A percentile compares a stretch with the other conserved stretches of the same genome.
These are phyloP conservation scores for Coleophoma eucalyptorum DNA, from an alignment of 2,329 filamentous ascomycete species.

Conservation along the genomic window DNA sequence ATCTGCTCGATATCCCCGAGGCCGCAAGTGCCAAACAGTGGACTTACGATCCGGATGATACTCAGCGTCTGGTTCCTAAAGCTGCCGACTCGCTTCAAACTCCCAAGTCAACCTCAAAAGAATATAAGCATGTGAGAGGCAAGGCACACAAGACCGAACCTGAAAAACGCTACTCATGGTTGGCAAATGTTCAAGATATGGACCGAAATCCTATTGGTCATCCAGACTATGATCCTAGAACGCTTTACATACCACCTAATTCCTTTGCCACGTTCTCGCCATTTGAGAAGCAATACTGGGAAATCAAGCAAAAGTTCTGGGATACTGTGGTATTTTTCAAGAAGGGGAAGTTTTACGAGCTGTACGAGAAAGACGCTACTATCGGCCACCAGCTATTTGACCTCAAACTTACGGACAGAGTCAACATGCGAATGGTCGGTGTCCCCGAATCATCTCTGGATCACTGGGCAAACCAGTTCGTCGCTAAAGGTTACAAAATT, in stretches of 20 bases:
- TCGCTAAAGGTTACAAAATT: constrained; percentile 97
- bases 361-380: constrained; percentile 97
- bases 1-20: constrained; percentile 52
- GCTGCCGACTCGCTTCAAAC: constrained; percentile 32
- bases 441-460: constrained; percentile 95
- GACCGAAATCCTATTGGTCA: constrained; percentile 75
- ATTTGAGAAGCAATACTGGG: constrained; percentile 99
- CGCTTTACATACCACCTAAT: constrained; percentile 80
- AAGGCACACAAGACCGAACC: constrained; percentile 82
- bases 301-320: constrained; percentile 97
- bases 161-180: constrained; percentile 84
- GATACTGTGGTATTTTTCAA: constrained; percentile 99
- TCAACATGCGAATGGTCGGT: constrained; percentile 99
- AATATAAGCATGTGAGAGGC: constrained; percentile 32
- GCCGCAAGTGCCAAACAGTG: constrained; percentile 79
- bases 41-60: constrained; percentile 65
- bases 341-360: constrained; percentile 98
- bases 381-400: constrained; percentile 96
- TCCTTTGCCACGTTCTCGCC: constrained; percentile 83
- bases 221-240: constrained; percentile 86
- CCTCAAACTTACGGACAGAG: constrained; percentile 92
- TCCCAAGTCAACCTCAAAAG: constrained; percentile 25
- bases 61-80: constrained; percentile 44
- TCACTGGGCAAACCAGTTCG: constrained; percentile 97
- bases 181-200: constrained; percentile 80